Conservation (phyloP, 208 protist genomes). For the Wallacemonas rigidus region DNA sequence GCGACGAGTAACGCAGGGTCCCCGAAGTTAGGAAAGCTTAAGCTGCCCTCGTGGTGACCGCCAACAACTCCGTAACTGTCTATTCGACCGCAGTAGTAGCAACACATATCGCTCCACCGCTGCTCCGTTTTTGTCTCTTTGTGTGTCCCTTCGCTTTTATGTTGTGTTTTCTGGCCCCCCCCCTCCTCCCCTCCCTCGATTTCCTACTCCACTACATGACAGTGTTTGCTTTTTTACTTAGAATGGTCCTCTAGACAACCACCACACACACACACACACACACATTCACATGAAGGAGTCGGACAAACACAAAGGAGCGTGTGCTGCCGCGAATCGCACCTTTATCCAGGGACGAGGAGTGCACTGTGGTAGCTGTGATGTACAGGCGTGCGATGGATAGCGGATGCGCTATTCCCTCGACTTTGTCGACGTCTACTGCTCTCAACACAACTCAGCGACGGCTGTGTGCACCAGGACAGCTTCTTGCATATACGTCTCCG, state of each 20-base stretch:
- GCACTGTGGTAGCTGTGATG: too few species aligned
- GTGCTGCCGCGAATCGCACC: too few species aligned
- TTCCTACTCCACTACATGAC: not conserved
- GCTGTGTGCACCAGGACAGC: too few species aligned
- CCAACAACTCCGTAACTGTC: not conserved
- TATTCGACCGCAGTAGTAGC: too few species aligned
- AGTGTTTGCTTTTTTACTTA: slow-evolving; percentile 6
- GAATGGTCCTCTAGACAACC: not conserved
- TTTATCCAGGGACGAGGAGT: too few species aligned
- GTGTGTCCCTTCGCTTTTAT: not conserved
- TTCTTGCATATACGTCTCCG: too few species aligned
- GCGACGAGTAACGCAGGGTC: not conserved
- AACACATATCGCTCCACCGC: not conserved
- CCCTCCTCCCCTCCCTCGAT: not conserved
- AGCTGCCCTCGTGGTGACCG: slow-evolving; percentile 36
- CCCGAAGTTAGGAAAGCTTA: slow-evolving; percentile 20
- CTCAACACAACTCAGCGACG: too few species aligned
- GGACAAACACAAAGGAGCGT: too few species aligned
- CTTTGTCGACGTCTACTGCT: too few species aligned
- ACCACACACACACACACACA: not conserved
- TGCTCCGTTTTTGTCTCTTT: not conserved
- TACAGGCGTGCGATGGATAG: too few species aligned
- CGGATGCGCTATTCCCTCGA: too few species aligned
- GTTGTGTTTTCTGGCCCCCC: not conserved
- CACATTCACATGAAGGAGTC: not conserved